These are phyloP conservation scores for Paracamarosporium sp. DNA, from an alignment of 2,329 filamentous ascomycete species.

Conservation along the genomic window DNA sequence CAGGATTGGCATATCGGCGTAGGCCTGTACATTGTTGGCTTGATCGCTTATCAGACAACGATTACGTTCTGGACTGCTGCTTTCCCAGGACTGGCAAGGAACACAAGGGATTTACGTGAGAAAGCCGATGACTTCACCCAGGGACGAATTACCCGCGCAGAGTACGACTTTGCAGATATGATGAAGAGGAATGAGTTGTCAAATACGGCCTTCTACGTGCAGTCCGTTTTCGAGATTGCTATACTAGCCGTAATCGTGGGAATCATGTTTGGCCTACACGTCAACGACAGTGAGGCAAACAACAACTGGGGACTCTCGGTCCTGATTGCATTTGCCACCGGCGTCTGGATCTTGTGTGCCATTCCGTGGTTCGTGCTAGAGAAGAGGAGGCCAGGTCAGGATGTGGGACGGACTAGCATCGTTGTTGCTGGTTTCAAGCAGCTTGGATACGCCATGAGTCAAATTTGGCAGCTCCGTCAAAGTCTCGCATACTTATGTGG, in stretches of 20 bases:
- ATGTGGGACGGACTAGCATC: constrained; percentile 58
- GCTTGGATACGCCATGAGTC: constrained; percentile 59
- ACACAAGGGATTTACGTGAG: constrained; percentile 59
- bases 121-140: constrained; percentile 55
- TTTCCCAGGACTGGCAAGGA: constrained; percentile 64
- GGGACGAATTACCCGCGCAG: constrained; percentile 62
- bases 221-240: constrained; percentile 50
- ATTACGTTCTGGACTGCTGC: constrained; percentile 69
- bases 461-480: constrained; percentile 71
- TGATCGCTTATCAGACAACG: constrained; percentile 70
- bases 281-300: constrained; percentile 63
- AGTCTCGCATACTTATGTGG: constrained; percentile 68
- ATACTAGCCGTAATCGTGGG: constrained; percentile 53
- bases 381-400: constrained; percentile 67
- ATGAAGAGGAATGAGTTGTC: constrained; percentile 13
- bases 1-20: constrained; percentile 66
- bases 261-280: constrained; percentile 57
- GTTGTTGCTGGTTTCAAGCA: constrained; percentile 69
- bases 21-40: constrained; percentile 68
- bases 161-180: constrained; percentile 58
- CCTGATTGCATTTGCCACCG: constrained; percentile 69
- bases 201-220: constrained; percentile 31
- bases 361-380: constrained; percentile 73
- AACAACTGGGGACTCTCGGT: constrained; percentile 73
- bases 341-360: constrained; percentile 68